These are phyloP conservation scores for Panicum hallii DNA, from an alignment of 202 grass and related monocot species.

Conservation along the genomic window DNA sequence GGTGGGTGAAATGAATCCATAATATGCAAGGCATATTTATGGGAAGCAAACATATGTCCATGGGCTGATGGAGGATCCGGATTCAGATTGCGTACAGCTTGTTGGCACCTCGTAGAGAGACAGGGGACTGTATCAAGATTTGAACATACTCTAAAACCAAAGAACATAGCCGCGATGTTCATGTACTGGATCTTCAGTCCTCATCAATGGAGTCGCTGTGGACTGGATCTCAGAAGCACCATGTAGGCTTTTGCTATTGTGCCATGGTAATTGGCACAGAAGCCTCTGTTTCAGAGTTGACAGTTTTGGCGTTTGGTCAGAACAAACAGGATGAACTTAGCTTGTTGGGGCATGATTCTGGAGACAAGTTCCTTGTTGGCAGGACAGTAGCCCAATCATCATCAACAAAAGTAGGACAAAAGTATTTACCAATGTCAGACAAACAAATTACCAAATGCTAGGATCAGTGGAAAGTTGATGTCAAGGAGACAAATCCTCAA, in stretches of 20 bases:
- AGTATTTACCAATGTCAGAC: background rate
- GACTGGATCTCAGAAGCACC: constrained; percentile 35
- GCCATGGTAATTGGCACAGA: background rate
- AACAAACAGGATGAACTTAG: constrained; percentile 19
- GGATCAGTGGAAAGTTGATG: background rate
- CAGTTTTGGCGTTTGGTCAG: constrained; percentile 14
- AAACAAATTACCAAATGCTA: background rate
- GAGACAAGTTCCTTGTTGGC: constrained; percentile 8
- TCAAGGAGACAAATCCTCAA: no score
- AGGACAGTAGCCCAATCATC: background rate
- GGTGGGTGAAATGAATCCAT: constrained; percentile 29
- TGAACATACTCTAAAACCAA: constrained; percentile 22
- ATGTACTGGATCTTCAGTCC: background rate
- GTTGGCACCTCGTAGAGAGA: background rate
- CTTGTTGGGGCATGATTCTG: background rate
- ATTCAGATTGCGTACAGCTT: constrained; percentile 26
- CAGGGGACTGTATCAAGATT: background rate
- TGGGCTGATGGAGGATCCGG: background rate
- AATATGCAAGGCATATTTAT: constrained; percentile 27
- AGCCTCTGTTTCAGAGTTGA: constrained; percentile 23
- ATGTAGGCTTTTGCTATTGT: background rate
- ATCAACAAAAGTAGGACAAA: background rate
- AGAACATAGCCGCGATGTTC: constrained; percentile 15
- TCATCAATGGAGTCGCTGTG: constrained; percentile 36
- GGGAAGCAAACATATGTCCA: constrained; percentile 10